Percentiles rank a stretch among this genome's conserved stretches.
Conservation (phyloP, 2,329 filamentous ascomycete genomes). For the Acrodontium crateriforme region DNA sequence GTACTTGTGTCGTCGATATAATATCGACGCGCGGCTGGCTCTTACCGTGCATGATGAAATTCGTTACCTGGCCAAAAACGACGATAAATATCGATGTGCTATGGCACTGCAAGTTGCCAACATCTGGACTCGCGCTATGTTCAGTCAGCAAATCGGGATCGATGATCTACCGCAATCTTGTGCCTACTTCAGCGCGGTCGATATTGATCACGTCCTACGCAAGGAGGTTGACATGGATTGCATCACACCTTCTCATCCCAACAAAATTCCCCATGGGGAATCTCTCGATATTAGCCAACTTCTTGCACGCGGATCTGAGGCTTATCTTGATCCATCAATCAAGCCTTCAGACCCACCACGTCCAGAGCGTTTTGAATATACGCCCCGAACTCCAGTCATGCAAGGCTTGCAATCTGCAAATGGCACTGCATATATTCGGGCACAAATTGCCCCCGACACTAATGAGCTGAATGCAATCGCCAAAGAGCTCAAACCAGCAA, state of each 20-base stretch:
- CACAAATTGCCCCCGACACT: conserved; percentile 67
- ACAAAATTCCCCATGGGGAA: conserved; percentile 70
- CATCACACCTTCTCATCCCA: conserved; percentile 72
- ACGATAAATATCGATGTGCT: conserved; percentile 77
- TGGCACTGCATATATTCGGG: conserved; percentile 49
- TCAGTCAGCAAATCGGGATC: conserved; percentile 91
- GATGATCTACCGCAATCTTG: conserved; percentile 86
- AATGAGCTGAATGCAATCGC: conserved; percentile 43
- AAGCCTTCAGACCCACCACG: conserved; percentile 44
- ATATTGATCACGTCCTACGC: conserved; percentile 87
- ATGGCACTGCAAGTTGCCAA: conserved; percentile 92
- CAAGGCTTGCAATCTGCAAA: conserved; percentile 37
- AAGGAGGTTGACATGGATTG: conserved; percentile 99
- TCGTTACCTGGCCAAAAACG: conserved; percentile 71
- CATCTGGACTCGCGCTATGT: conserved; percentile 95
- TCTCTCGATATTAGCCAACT: conserved; percentile 71
- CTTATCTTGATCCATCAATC: conserved; percentile 53
- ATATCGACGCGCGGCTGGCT: conserved; percentile 68
- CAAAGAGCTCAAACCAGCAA: background rate
- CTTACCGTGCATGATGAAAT: conserved; percentile 98
- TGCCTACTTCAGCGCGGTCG: conserved; percentile 89
- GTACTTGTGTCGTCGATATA: conserved; percentile 74
- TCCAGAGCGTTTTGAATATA: conserved; percentile 53
- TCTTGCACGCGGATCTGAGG: conserved; percentile 55
- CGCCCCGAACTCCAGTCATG: conserved; percentile 66